Conservation (phyloP, 306 rosid genomes). For the Quercus alba region DNA sequence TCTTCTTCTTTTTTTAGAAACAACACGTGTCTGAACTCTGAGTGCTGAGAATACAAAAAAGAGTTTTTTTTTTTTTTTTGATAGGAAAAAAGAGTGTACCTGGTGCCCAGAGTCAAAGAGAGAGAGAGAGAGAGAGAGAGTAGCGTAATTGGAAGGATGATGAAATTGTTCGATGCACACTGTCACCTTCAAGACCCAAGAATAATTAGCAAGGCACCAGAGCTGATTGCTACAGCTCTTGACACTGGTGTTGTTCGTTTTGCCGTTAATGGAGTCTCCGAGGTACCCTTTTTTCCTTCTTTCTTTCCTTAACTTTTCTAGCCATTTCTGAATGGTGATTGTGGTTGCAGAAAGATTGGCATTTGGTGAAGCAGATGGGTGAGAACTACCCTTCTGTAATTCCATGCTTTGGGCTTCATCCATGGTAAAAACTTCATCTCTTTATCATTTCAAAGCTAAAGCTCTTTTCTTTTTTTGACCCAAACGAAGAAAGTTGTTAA, state of each 20-base stretch:
- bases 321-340: background rate
- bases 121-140: background rate
- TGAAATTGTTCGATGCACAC: slow-evolving; percentile 85
- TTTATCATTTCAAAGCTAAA: background rate
- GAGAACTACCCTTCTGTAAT: slow-evolving; percentile 48
- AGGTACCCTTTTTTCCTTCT: slow-evolving; percentile 20
- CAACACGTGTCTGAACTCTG: too few species aligned
- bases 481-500: background rate
- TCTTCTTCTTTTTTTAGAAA: too few species aligned
- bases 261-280: slow-evolving; percentile 72
- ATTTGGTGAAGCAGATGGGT: slow-evolving; percentile 63
- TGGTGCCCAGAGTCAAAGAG: background rate
- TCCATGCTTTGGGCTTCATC: slow-evolving; percentile 86
- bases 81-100: too few species aligned
- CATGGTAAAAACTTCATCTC: slow-evolving; percentile 44
- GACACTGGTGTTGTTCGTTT: slow-evolving; percentile 62
- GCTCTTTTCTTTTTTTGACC: background rate
- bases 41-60: too few species aligned
- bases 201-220: slow-evolving; percentile 50
- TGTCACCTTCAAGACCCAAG: slow-evolving; percentile 90
- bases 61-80: too few species aligned
- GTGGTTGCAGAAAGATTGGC: slow-evolving; percentile 58
- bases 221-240: slow-evolving; percentile 47
- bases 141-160: background rate
- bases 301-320: background rate